phyloP scores from a whole-genome alignment of 2,329 filamentous ascomycete species.

The Aspergillus jensenii region DNA sequence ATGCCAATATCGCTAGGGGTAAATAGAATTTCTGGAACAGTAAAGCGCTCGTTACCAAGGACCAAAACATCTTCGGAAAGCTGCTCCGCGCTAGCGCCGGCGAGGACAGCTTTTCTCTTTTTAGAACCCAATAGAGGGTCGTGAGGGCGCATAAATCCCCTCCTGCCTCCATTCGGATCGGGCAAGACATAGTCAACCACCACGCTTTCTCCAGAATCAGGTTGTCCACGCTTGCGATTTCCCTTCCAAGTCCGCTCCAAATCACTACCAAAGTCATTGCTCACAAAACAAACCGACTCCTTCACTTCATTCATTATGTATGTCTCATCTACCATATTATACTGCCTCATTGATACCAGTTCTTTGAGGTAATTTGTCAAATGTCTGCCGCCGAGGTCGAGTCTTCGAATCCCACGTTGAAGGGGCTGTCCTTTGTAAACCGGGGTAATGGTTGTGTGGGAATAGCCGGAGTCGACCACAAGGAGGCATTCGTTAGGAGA shows the following conservation, averaged over 20 bases:
- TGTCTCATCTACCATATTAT: constrained; percentile 92
- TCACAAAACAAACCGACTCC: constrained; percentile 82
- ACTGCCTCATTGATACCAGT: constrained; percentile 84
- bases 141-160: constrained; percentile 74
- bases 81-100: constrained; percentile 47
- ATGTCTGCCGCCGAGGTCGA: constrained; percentile 90
- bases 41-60: constrained; percentile 87
- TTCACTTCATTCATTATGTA: constrained; percentile 97
- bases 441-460: constrained; percentile 86
- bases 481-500: constrained; percentile 76
- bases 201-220: constrained; percentile 47
- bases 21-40: constrained; percentile 87
- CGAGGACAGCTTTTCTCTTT: constrained; percentile 49
- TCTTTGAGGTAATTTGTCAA: constrained; percentile 91
- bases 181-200: constrained; percentile 91
- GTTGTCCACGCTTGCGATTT: constrained; percentile 47
- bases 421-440: constrained; percentile 77
- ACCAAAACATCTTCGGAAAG: constrained; percentile 76
- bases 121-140: constrained; percentile 64
- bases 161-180: constrained; percentile 64
- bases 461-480: constrained; percentile 88
- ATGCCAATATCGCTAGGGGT: constrained; percentile 82
- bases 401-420: constrained; percentile 75
- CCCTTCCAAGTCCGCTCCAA: constrained; percentile 85
- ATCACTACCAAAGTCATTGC: constrained; percentile 71